phyloP scores from a whole-genome alignment of 2,329 filamentous ascomycete species.

The Sphaceloma murrayae region DNA sequence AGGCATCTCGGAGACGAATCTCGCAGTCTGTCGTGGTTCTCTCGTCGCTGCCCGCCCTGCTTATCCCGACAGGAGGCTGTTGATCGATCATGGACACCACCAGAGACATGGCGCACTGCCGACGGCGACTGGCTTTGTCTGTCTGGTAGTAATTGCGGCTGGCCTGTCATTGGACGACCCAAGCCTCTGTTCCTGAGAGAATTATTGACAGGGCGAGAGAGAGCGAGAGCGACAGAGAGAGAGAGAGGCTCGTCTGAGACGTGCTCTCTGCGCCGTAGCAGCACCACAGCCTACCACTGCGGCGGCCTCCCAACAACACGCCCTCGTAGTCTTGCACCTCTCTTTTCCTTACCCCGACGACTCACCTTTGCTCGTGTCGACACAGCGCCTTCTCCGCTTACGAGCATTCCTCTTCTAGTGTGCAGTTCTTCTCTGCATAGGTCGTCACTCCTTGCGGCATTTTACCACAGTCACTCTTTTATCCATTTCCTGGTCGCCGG shows the following conservation, averaged over 20 bases:
- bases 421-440: neutral
- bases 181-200: no score
- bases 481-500: conserved; percentile 12
- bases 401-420: conserved; percentile 3
- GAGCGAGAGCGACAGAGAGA: no score
- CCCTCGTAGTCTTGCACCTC: no score
- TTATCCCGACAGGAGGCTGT: neutral
- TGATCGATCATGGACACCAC: neutral
- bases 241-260: conserved; percentile 9
- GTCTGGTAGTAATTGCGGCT: conserved; percentile 15
- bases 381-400: no score
- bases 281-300: neutral
- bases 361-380: no score
- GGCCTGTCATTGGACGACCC: conserved; percentile 6
- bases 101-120: conserved; percentile 10
- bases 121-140: conserved; percentile 16
- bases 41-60: conserved; percentile 2
- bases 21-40: neutral
- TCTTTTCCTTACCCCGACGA: no score
- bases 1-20: conserved; percentile 3
- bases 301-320: no score
- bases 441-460: conserved; percentile 11
- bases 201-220: no score
- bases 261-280: neutral
- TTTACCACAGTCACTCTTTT: conserved; percentile 6